Evolutionary conservation across 441 rosid genomes (phyloP), one percentile per base, ranked within the genome.

Genomic region (Manihot esculenta): DNA sequence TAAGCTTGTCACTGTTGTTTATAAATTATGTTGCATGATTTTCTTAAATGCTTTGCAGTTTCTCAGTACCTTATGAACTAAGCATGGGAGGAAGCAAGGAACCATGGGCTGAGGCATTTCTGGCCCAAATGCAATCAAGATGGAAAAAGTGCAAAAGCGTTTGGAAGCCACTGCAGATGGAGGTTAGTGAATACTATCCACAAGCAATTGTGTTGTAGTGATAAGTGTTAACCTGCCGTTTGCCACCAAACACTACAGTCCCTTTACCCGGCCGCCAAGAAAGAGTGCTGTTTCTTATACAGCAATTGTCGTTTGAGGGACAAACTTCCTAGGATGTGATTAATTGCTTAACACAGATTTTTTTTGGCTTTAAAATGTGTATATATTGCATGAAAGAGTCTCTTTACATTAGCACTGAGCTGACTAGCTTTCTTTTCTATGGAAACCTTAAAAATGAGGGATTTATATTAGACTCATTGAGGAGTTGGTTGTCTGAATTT

Each of bases 21-120:
- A 30, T 60, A 11, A n/a, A 23, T 48, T 26, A 24, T 42, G 57
- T n/a, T 27, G 14, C 50, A 24, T 44, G 49, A 45, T 66, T 21
- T 20, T 64, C 70, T 49, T 1, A 61, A 62, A 71, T 59, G 35
- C 3, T 27, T 23, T 9, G 68, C 89, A 92, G 99, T 77, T 94
- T 94, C 75, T 89, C 97, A 0, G 97, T 90, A 81, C 99, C 97
- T 5, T 92, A 82, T 68, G 97, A 92, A 12, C 83, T 89, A 78
- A 94, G 97, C 89, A 89, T 88, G 92, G 86, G 82, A 73, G 97
- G 95, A 55, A 77, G 80, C 73, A 86, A 86, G 7, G 99, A 94
- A 72, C 81, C 81, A 1, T 90, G 99, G 97, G 99, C 91, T 1
- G 87, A 76, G 80, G 68, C 72, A 61, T 89, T 92, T 79, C 62